Base-by-base conservation (phyloP, 108 stramenopile genomes). In the Skeletonema costatum region DNA sequence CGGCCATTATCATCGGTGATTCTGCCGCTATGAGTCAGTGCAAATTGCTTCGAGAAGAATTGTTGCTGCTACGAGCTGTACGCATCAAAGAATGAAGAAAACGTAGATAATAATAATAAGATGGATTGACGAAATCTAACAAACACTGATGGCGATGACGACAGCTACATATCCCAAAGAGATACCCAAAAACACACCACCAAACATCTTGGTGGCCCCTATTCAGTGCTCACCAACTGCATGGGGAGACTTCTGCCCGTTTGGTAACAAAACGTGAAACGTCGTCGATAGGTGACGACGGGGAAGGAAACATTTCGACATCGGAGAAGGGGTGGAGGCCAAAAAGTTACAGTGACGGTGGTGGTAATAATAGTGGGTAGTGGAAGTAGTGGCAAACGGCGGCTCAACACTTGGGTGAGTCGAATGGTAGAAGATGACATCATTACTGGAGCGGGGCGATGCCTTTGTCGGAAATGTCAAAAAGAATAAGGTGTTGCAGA, bases 241-340 rank as follows among this genome's bases (percentile, higher is more conserved):
- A 46, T 81, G 80, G 80, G 80, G 80, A 1, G 75, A 81, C 46
- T 81, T 81, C 80, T 0, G 69, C 74, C 8, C 56, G 58, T 0
- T 53, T 81, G 13, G 80, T 81, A 0, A 81, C 74, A 56, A 70
- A 70, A 19, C 53, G 80, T 17, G 68, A 81, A 81, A 60, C 46
- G 74, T 64, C 64, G 80, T 10, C 63, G 80, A 32, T 81, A 74
- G n/a, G n/a, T 46, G 80, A 66, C 73, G 80, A 10, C 73, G 74
- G 10, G 50, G 80, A 25, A 56, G n/a, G n/a, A n/a, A n/a, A n/a
- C n/a, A n/a, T n/a, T 71, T 19, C 67, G 74, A 19, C 80, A 81
- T 44, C 73, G 80, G 2, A 5, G 21, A 48, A 64, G 58, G 58
- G 53, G 29, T 81, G 38, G 73, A 74, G 32, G 51, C 19, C 10